Evolutionary conservation across 1,284 basidiomycete genomes (phyloP).

Genomic region (Golubevia pallescens): DNA sequence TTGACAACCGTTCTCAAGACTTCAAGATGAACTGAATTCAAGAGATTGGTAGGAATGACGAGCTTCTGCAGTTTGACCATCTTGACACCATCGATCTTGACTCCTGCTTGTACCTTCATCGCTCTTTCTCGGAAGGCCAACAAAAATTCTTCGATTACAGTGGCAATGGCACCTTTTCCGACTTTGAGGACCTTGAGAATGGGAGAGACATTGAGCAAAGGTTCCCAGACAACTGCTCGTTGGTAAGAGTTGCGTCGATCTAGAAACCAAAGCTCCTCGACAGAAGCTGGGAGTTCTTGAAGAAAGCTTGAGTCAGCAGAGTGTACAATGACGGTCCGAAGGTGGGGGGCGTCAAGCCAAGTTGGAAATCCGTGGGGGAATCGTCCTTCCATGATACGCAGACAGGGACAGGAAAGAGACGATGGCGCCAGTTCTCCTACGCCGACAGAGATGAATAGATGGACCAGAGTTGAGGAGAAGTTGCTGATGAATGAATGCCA

Average conservation of each 20-base stretch:
- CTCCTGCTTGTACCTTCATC: background rate
- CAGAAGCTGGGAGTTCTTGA: too few species aligned
- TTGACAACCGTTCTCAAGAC: too few species aligned
- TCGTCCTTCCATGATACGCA: too few species aligned
- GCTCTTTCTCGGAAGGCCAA: background rate
- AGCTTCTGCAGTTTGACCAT: background rate
- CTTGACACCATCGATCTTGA: background rate
- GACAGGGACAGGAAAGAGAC: too few species aligned
- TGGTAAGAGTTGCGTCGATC: background rate
- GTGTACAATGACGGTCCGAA: background rate
- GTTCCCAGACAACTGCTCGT: background rate
- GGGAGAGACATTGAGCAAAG: background rate
- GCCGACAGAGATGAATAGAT: too few species aligned
- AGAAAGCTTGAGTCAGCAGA: too few species aligned
- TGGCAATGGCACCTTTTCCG: background rate
- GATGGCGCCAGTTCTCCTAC: too few species aligned
- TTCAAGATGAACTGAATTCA: too few species aligned
- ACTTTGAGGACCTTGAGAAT: background rate
- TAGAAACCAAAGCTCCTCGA: background rate
- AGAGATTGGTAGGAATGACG: background rate
- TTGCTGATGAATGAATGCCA: too few species aligned
- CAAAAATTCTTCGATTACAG: background rate
- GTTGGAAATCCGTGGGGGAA: too few species aligned
- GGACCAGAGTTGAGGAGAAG: too few species aligned
- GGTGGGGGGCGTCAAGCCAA: background rate